A percentile compares a stretch with the other conserved stretches of the same genome.
phyloP scores from a whole-genome alignment of 2,329 filamentous ascomycete genomes.

The Neofusicoccum sp. region DNA sequence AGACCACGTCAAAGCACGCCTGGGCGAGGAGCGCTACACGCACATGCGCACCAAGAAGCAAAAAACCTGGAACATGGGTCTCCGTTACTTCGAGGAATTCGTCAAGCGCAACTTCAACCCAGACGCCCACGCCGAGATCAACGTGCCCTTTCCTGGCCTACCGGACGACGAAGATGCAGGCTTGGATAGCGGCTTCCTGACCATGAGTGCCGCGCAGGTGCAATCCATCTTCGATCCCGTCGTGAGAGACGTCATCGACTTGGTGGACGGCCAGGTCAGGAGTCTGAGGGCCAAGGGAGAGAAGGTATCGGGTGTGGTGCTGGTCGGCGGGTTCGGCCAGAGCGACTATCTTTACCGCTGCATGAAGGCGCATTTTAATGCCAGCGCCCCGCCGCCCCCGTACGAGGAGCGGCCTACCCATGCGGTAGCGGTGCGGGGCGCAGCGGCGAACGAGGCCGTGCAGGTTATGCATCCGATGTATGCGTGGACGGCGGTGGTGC shows the following conservation, averaged over 20 bases:
- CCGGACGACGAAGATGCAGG: conserved; percentile 73
- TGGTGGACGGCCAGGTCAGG: conserved; percentile 49
- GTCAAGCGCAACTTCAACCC: conserved; percentile 79
- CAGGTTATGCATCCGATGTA: conserved; percentile 77
- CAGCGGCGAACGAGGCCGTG: conserved; percentile 61
- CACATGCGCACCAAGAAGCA: conserved; percentile 77
- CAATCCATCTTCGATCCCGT: conserved; percentile 77
- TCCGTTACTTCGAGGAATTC: conserved; percentile 81
- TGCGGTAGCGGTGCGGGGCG: conserved; percentile 54
- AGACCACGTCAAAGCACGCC: conserved; percentile 69
- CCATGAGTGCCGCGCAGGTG: conserved; percentile 67
- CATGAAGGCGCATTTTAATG: conserved; percentile 69
- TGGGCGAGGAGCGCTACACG: conserved; percentile 69
- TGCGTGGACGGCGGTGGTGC: conserved; percentile 79
- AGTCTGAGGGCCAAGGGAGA: conserved; percentile 43
- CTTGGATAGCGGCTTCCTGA: conserved; percentile 74
- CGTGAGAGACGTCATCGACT: conserved; percentile 56
- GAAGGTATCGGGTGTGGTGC: conserved; percentile 63
- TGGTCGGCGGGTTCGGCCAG: conserved; percentile 82
- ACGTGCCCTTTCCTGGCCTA: conserved; percentile 75
- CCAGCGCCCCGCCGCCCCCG: conserved; percentile 49
- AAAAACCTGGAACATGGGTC: conserved; percentile 73
- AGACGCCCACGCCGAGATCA: conserved; percentile 75
- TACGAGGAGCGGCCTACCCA: conserved; percentile 74
- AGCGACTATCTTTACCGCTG: conserved; percentile 72